Base-by-base conservation (phyloP, 2,329 filamentous ascomycete species). In the Whalleya microplaca region DNA sequence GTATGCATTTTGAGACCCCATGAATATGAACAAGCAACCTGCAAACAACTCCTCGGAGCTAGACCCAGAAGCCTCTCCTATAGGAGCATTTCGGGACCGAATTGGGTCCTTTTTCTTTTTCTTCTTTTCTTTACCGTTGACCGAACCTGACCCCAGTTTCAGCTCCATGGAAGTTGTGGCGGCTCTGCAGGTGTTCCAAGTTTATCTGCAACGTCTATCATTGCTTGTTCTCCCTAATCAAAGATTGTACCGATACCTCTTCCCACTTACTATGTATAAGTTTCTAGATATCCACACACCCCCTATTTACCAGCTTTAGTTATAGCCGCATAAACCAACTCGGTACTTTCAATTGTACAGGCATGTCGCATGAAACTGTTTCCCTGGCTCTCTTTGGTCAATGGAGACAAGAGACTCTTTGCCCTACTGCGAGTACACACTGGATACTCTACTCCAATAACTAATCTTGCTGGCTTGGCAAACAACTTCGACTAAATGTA, bases 61-160 rank as follows among this genome's bases (percentile, higher is more conserved):
- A 37, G 6, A 37, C 32, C 14, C 32, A 14, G 14, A 37, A 16
- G 32, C 32, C 32, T 37, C 32, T 12, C 8, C 5, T 37, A 12
- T 37, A 14, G 32, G 14, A 16, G 32, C 10, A 37, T 12, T 12
- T 37, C 32, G 9, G 32, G 32, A 12, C 32, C 32, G 32, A 27
- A 27, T 27, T 6, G 4, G 32, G 32, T 12, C 10, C 32, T 46
- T 41, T 20, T 21, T 48, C 43, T 27, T 23, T 49, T 43, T 41
- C 48, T 49, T 56, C 29, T 14, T 41, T 32, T 45, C 42, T 45
- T 50, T 21, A 56, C 19, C 27, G 19, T 53, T 49, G 49, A 40
- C 49, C 9, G 37, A 45, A 37, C 14, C 32, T n/a, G 32, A 37
- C 32, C 3, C 32, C 7, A 16, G 32, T 37, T 14, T 37, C 32